Evolutionary conservation across 352 stramenopile genomes (phyloP), one percentile per base, ranked within the genome.

Genomic region (Pythium chondricola): DNA sequence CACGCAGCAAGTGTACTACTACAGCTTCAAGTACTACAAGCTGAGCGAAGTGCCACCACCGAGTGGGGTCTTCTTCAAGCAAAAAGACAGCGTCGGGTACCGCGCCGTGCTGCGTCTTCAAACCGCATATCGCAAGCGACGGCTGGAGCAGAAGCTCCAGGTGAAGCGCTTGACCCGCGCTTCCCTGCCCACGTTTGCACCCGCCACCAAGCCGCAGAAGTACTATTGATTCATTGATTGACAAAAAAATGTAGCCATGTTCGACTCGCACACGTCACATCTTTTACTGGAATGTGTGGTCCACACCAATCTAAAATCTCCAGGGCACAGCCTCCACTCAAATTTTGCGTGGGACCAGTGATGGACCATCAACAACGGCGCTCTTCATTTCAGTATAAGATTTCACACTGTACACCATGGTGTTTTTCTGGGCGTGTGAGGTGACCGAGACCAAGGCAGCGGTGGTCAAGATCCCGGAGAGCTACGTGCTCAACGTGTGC

Each of bases 1-100:
- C 39, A 71, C 69, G 18, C 52, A 67, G 42, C 57, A 58, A n/a
- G 60, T 44, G 8, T 86, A 71, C 59, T 88, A 86, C 59, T 88
- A 88, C 60, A 86, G 71, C 51, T 51, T 86, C 26, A 53, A 58
- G 43, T 61, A 81, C 57, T 80, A 74, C 53, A 64, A 65, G 20
- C 33, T 83, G 20, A 66, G 67, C 21, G 48, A 56, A 11, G 54
- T 41, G 20, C 64, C 65, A 9, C 76, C 76, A 2, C 47, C 57
- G 13, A 75, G 65, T 26, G 71, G 70, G 16, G 68, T 69, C 13
- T 85, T 83, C 25, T 60, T 86, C 38, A 43, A 51, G 4, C 61
- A 67, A 31, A 63, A 43, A 13, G 73, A 84, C 21, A 88, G 76
- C 49, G 55, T 65, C 11, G 76, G 65, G 25, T 88, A 69, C 43